Evolutionary conservation across 768 basidiomycete species (phyloP), one percentile per base, ranked within the genome.

Genomic region (Favolaschia claudopus): DNA sequence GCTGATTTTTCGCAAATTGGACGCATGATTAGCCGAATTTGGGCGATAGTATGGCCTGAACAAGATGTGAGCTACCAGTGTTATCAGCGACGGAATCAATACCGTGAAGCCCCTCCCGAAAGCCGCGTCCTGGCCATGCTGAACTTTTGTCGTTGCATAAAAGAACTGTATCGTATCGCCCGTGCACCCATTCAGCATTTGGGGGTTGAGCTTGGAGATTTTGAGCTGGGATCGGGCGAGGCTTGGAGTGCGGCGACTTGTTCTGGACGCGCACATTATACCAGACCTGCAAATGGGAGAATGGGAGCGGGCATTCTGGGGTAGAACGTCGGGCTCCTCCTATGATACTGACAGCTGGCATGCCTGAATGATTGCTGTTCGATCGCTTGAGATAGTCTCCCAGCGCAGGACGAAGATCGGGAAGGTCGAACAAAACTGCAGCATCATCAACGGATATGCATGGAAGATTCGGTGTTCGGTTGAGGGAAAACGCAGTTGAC

Each of bases 261-360:
- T 61, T 43, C 45, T 77, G 74, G 25, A 73, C 45, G 2, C 58
- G 52, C 19, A 70, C 33, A 14, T 54, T 59, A 17, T 58, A 64
- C 75, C 74, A 76, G 9, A 74, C 58, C 37, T 72, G 55, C n/a
- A 75, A 47, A 39, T 67, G 46, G 7, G 50, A 28, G 48, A 69
- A 65, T 10, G 72, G 65, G 10, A 69, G 62, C 8, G 38, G 4
- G 48, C 47, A 31, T 31, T 58, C 24, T n/a, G 40, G 28, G 3
- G 28, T 25, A 7, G 52, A 22, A 10, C 17, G 22, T 17, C 60
- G 22, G 24, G 54, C 45, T 4, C 65, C 62, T 5, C 59, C 44
- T 33, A 67, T 56, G 20, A 38, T 29, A 24, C 24, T 34, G 19
- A 19, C 6, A 24, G 31, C n/a, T 49, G 54, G 14, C 17, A n/a